Evolutionary conservation across 148 eudicot genomes (phyloP), one percentile per base, ranked within the genome.

Genomic region (Arbutus unedo): DNA sequence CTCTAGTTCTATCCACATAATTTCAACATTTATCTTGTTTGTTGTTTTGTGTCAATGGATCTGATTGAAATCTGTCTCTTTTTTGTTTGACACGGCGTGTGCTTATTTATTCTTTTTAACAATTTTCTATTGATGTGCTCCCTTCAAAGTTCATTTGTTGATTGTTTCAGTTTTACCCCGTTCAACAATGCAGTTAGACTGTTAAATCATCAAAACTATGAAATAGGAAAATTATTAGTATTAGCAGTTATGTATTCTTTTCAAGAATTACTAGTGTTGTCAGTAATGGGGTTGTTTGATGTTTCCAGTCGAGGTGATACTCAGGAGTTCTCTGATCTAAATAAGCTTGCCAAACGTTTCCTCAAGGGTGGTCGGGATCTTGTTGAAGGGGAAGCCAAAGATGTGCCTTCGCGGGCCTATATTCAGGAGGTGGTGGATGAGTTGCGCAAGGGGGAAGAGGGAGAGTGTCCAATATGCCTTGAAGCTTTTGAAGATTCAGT

Each of bases 401-500:
- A 84, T 74, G 84, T 82, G 78, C 99, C 94, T 44, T 96, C 99
- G 77, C 90, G 85, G 80, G 99, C 98, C 81, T 96, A 93, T 89
- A 81, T 96, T 89, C 89, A 91, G 85, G 99, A 96, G 85, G 99
- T 96, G 55, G 94, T 96, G 43, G 93, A 94, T 80, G 99, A 96
- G 85, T 86, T 96, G 78, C 90, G 89, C 56, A 96, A 90, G 85
- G 98, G 99, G 83, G 99, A 94, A 87, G 90, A 93, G 55, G 99
- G 97, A 88, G 99, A 96, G 85, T 96, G 99, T 83, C 99, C 99
- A 78, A 94, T 96, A 81, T 96, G 99, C 88, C 97, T 96, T 85
- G 99, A 96, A 89, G 95, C 95, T 86, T 94, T 91, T 91, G 99
- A 96, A 88, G 99, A 96, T 91, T 94, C 99, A 66, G 95, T 96